These are phyloP conservation scores for Microdochium trichocladiopsis DNA, from an alignment of 2,329 filamentous ascomycete genomes.

Conservation along the genomic window DNA sequence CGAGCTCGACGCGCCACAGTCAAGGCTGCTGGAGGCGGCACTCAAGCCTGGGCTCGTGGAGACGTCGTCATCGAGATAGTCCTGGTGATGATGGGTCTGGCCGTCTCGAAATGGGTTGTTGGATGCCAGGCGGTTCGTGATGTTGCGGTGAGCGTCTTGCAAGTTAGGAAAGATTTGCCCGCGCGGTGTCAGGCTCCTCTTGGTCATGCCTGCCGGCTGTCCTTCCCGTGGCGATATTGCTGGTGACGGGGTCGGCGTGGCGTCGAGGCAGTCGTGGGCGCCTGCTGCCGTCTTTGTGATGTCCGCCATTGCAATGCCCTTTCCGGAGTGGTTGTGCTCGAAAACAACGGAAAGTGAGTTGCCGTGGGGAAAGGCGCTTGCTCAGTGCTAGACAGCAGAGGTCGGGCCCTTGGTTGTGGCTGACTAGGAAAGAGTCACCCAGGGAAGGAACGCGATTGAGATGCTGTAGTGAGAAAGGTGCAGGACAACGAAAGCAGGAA, in stretches of 20 bases:
- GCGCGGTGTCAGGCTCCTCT: conserved; percentile 17
- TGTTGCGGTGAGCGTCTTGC: conserved; percentile 29
- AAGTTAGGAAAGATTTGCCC: conserved; percentile 27
- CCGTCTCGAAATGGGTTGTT: conserved; percentile 4
- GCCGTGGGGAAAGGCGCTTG: not conserved
- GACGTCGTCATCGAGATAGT: conserved; percentile 2
- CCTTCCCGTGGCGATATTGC: not conserved
- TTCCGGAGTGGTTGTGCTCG: not conserved
- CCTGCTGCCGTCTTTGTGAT: not conserved
- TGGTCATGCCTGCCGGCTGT: not conserved
- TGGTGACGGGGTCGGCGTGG: not conserved
- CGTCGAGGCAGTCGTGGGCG: not conserved
- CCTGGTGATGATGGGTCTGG: conserved; percentile 2
- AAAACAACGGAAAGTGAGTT: not conserved
- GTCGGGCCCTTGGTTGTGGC: no score
- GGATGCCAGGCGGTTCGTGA: conserved; percentile 19
- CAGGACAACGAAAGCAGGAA: no score
- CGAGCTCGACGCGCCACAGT: not conserved
- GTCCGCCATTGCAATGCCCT: not conserved
- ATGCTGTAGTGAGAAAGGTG: no score
- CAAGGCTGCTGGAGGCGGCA: not conserved
- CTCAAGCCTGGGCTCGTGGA: not conserved
- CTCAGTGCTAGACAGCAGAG: no score
- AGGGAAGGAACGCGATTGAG: no score
- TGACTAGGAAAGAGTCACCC: no score